Evolutionary conservation across 2,329 filamentous ascomycete genomes (phyloP).

Genomic region (Fusarium anguioides): DNA sequence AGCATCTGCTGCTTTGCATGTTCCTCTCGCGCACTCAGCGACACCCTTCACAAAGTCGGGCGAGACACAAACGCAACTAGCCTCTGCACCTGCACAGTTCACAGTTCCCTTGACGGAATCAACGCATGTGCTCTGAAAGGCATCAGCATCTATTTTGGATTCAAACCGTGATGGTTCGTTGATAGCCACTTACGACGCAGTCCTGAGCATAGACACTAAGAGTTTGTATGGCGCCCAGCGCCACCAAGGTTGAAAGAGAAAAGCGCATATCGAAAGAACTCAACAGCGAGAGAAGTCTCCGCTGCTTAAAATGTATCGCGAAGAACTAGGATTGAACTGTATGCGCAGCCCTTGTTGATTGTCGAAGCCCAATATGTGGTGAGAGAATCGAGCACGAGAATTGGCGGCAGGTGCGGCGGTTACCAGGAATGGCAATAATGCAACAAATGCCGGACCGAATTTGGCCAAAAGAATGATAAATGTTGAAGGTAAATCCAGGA

Average conservation of each 20-base stretch:
- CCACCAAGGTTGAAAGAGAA: conserved; percentile 45
- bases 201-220: conserved; percentile 42
- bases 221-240: conserved; percentile 45
- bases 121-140: conserved; percentile 28
- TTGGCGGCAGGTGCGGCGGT: background rate
- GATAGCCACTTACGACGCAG: conserved; percentile 48
- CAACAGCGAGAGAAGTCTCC: conserved; percentile 2
- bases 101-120: conserved; percentile 21
- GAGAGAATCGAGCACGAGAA: background rate
- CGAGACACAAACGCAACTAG: conserved; percentile 56
- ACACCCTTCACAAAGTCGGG: conserved; percentile 52
- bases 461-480: conserved; percentile 10
- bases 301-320: conserved; percentile 7
- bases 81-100: conserved; percentile 46
- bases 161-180: background rate
- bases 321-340: background rate
- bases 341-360: background rate
- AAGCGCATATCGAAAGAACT: conserved; percentile 43
- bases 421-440: background rate
- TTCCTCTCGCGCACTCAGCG: conserved; percentile 53
- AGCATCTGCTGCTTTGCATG: conserved; percentile 40
- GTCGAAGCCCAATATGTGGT: background rate
- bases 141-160: conserved; percentile 17
- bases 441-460: background rate
- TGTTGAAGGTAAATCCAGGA: conserved; percentile 12